Percentiles rank a stretch among this genome's conserved stretches.
These are phyloP conservation scores for Juncus inflexus DNA, from an alignment of 176 grass and related monocot genomes.

Conservation along the genomic window DNA sequence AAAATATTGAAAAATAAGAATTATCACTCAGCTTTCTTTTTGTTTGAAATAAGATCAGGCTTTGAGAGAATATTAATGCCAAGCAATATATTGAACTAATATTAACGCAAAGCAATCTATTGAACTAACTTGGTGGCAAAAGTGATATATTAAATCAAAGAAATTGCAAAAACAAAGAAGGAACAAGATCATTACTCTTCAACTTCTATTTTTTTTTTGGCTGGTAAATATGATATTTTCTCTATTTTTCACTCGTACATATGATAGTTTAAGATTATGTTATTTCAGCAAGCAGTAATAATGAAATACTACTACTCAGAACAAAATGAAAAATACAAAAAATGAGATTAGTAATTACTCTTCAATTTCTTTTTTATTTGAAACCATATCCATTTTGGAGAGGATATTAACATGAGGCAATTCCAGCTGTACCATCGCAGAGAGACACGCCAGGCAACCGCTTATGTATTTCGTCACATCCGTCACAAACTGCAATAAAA, in stretches of 20 bases:
- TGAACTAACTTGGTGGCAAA: no score
- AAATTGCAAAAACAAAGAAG: background rate
- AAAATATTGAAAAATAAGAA: no score
- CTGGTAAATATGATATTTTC: no score
- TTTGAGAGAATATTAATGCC: no score
- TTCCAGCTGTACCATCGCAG: constrained; percentile 98
- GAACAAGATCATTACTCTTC: no score
- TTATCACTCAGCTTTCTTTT: no score
- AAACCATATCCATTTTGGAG: constrained; percentile 90
- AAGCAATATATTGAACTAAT: no score
- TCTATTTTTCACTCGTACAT: no score
- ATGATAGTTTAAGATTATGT: no score
- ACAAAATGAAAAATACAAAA: constrained; percentile 7
- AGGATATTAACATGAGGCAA: constrained; percentile 96
- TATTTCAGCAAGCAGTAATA: constrained; percentile 13
- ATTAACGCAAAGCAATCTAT: no score
- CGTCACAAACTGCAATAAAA: constrained; percentile 60
- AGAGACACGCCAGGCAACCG: constrained; percentile 92
- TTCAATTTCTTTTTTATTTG: constrained; percentile 86
- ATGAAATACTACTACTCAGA: background rate
- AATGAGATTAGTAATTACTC: constrained; percentile 44
- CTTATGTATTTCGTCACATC: constrained; percentile 98
- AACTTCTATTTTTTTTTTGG: no score
- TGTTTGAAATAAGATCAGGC: no score
- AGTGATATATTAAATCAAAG: background rate